Conservation (phyloP, 257 asterid species). For the Knoxia roxburghii region DNA sequence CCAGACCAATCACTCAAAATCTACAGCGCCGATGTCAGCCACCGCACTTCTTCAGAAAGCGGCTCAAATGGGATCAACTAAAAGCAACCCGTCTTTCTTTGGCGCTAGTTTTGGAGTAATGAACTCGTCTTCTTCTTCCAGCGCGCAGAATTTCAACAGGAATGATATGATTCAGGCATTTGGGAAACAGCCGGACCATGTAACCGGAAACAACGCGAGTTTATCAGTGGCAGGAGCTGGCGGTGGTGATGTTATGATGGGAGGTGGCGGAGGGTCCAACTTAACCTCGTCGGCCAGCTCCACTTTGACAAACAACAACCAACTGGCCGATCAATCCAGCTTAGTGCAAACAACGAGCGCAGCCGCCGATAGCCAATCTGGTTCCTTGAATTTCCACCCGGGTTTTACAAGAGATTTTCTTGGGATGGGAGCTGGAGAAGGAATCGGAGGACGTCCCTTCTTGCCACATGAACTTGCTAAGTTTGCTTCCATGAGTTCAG, state of each 20-base stretch:
- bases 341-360: constrained; percentile 17
- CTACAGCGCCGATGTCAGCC: constrained; percentile 63
- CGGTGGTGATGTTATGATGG: constrained; percentile 29
- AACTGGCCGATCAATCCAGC: constrained; percentile 17
- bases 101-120: constrained; percentile 49
- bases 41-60: constrained; percentile 87
- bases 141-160: constrained; percentile 18
- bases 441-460: constrained; percentile 44
- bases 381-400: constrained; percentile 29
- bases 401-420: constrained; percentile 74
- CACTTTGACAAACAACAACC: not conserved
- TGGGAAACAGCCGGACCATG: constrained; percentile 28
- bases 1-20: constrained; percentile 19
- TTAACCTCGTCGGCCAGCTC: constrained; percentile 25
- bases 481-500: constrained; percentile 69
- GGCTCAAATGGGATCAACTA: constrained; percentile 80
- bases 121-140: constrained; percentile 43
- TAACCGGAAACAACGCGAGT: too few species aligned
- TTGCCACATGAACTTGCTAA: constrained; percentile 64
- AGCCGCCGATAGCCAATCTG: constrained; percentile 15
- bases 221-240: not conserved
- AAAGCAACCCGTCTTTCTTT: constrained; percentile 43
- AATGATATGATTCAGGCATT: constrained; percentile 38
- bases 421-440: constrained; percentile 60
- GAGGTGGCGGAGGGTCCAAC: constrained; percentile 15